phyloP scores from a whole-genome alignment of 1,139 yeast genomes.

The Nakaseomyces sp. region DNA sequence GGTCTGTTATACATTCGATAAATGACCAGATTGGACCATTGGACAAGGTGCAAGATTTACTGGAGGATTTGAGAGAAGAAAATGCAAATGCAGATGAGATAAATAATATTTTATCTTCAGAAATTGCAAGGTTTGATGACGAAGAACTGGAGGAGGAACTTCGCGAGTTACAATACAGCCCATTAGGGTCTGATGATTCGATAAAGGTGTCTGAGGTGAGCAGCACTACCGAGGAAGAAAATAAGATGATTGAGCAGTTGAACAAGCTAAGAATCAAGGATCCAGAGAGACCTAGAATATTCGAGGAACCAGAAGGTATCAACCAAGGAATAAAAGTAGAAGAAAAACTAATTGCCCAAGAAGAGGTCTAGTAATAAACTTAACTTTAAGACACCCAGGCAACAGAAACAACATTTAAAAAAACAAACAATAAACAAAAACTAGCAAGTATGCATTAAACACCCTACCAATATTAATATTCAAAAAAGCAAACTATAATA shows the following conservation, averaged over 20 bases:
- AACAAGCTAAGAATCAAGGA: not conserved
- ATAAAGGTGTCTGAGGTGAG: not conserved
- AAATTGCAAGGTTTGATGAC: slow-evolving; percentile 3
- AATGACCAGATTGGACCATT: slow-evolving; percentile 32
- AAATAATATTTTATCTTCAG: slow-evolving; percentile 18
- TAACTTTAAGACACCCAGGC: not conserved
- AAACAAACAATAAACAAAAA: too few species aligned
- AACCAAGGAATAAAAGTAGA: not conserved
- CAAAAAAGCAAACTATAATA: too few species aligned
- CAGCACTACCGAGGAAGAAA: not conserved
- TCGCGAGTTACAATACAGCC: not conserved
- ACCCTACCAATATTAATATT: too few species aligned
- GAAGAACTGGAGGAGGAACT: slow-evolving; percentile 5
- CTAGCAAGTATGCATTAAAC: too few species aligned
- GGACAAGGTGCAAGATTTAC: slow-evolving; percentile 35
- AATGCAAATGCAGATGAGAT: slow-evolving; percentile 34
- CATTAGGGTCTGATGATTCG: not conserved
- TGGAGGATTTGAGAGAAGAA: slow-evolving; percentile 38
- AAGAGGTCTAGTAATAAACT: not conserved
- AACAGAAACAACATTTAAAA: too few species aligned
- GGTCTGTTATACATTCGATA: slow-evolving; percentile 27
- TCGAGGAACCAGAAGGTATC: not conserved
- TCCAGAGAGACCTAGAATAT: not conserved
- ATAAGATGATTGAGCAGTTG: not conserved
- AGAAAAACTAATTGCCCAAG: not conserved